Percentiles rank a stretch among this genome's conserved stretches.
Conservation (phyloP, 352 stramenopile species). For the Phytophthora melonis region DNA sequence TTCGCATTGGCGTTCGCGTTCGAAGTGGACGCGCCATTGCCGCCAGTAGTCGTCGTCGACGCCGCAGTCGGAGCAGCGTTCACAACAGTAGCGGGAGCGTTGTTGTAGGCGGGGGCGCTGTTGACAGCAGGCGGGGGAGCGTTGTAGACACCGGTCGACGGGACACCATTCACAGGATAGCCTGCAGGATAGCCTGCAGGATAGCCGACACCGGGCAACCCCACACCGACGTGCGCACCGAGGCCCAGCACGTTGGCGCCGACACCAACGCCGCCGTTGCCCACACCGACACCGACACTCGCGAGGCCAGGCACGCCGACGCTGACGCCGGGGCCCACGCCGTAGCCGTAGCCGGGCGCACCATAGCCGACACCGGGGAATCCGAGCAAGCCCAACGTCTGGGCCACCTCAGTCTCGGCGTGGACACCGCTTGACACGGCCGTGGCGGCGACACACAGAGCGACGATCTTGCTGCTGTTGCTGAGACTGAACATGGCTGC, state of each 20-base stretch:
- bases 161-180: not conserved
- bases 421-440: not conserved
- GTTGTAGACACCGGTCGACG: not conserved
- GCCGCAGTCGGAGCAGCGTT: too few species aligned
- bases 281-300: constrained; percentile 7
- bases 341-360: constrained; percentile 8
- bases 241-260: constrained; percentile 7
- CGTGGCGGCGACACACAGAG: constrained; percentile 4
- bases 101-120: too few species aligned
- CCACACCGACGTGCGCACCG: not conserved
- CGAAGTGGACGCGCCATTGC: too few species aligned
- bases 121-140: too few species aligned
- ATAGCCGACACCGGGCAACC: not conserved
- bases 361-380: constrained; percentile 8
- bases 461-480: constrained; percentile 14
- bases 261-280: constrained; percentile 1
- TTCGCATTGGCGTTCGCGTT: too few species aligned
- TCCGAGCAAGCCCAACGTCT: constrained; percentile 11
- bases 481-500: too few species aligned
- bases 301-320: too few species aligned
- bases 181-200: not conserved
- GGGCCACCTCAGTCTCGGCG: constrained; percentile 1
- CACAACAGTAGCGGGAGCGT: too few species aligned
- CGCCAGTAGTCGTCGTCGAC: too few species aligned
- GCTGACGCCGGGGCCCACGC: not conserved